Percentiles rank a stretch among this genome's conserved stretches.
Evolutionary conservation across 495 filamentous ascomycete species (phyloP).

Genomic region (Penicillium chermesinum): DNA sequence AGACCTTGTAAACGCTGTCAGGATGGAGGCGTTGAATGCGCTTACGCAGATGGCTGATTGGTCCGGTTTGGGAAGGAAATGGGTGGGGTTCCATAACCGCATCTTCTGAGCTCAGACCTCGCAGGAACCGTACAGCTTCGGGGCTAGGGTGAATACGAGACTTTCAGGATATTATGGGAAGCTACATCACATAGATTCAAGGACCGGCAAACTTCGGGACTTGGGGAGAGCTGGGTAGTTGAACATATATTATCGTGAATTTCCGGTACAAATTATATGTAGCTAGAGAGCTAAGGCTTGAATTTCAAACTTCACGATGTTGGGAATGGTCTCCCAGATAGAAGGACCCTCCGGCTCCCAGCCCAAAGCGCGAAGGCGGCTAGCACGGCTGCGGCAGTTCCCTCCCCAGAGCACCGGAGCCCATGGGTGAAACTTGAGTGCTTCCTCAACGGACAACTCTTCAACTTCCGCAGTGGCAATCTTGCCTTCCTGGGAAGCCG

Average conservation of each 20-base stretch:
- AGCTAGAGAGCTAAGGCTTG: too few relatives aligned
- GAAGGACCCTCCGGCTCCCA: constrained; percentile 3
- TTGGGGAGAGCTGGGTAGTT: too few relatives aligned
- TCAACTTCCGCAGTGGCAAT: constrained; percentile 1
- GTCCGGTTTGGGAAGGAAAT: too few relatives aligned
- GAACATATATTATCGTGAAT: too few relatives aligned
- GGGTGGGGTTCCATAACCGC: too few relatives aligned
- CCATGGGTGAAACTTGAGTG: constrained; percentile 1
- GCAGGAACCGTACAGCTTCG: too few relatives aligned
- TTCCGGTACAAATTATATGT: too few relatives aligned
- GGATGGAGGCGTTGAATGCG: background rate
- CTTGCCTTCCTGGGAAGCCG: background rate
- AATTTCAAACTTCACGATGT: background rate
- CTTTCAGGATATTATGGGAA: too few relatives aligned
- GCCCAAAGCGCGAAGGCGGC: background rate
- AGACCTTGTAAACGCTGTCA: background rate
- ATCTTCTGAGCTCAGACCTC: too few relatives aligned
- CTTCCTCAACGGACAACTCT: constrained; percentile 1
- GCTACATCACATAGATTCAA: too few relatives aligned
- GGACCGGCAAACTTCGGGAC: too few relatives aligned
- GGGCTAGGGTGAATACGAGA: too few relatives aligned
- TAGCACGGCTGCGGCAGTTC: constrained; percentile 2
- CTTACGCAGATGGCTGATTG: background rate
- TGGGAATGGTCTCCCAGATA: background rate
- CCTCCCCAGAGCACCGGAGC: constrained; percentile 4